A percentile compares a stretch with the other conserved stretches of the same genome.
These are phyloP conservation scores for Fusarium floridanum DNA, from an alignment of 2,329 filamentous ascomycete genomes.

Conservation along the genomic window DNA sequence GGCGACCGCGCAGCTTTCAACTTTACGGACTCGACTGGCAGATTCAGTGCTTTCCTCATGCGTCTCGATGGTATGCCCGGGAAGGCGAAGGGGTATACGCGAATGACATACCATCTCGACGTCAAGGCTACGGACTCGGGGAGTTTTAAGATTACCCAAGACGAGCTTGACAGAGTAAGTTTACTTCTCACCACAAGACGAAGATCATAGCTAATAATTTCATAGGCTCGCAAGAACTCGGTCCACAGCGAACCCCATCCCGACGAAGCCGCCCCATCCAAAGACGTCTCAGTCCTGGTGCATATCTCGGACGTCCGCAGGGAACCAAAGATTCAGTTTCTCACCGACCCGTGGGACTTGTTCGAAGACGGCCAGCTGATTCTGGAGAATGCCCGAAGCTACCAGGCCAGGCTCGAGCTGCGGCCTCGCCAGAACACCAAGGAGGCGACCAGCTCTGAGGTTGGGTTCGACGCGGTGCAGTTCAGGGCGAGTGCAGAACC, in stretches of 20 bases:
- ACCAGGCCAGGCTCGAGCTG: constrained; percentile 3
- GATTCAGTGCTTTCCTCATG: background rate
- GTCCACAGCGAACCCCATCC: background rate
- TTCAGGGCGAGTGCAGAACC: background rate
- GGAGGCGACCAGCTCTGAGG: background rate
- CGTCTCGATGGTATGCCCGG: background rate
- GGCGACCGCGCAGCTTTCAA: background rate
- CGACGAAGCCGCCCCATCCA: background rate
- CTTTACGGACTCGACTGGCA: background rate
- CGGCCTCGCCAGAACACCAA: background rate
- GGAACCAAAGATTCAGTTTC: background rate
- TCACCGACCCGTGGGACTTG: constrained; percentile 6
- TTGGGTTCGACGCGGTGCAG: constrained; percentile 3
- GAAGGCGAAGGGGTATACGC: background rate
- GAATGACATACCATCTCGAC: background rate
- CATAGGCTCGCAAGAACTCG: constrained; percentile 1
- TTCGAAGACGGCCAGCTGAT: constrained; percentile 5
- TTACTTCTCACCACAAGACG: background rate
- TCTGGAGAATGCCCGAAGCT: background rate
- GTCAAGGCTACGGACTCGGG: background rate
- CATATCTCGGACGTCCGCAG: background rate
- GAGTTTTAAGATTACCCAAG: background rate
- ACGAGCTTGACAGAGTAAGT: background rate
- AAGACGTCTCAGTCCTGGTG: constrained; percentile 1
- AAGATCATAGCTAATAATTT: background rate